These are phyloP conservation scores for Calonectria ilicicola DNA, from an alignment of 2,329 filamentous ascomycete species.

Conservation along the genomic window DNA sequence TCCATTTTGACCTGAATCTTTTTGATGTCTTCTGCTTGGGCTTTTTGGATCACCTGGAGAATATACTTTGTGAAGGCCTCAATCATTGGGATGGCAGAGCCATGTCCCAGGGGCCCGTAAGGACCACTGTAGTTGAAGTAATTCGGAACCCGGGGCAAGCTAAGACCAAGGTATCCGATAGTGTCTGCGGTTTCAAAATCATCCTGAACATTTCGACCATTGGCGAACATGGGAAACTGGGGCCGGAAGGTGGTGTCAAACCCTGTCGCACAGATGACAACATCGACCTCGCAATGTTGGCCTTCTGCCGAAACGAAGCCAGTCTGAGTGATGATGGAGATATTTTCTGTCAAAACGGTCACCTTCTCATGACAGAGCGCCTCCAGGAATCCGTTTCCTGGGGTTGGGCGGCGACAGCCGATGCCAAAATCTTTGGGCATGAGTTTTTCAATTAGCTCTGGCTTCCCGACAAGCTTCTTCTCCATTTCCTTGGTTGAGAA, in stretches of 20 bases:
- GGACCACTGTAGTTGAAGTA: slow-evolving; percentile 10
- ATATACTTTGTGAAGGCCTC: not conserved
- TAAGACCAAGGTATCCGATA: too few species aligned
- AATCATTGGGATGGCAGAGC: slow-evolving; percentile 4
- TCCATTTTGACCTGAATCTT: too few species aligned
- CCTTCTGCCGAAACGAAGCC: not conserved
- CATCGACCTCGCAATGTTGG: not conserved
- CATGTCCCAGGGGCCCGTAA: slow-evolving; percentile 3
- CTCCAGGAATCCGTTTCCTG: slow-evolving; percentile 3
- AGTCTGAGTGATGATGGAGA: not conserved
- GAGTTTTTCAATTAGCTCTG: slow-evolving; percentile 4
- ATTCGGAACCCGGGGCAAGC: not conserved
- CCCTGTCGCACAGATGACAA: slow-evolving; percentile 14
- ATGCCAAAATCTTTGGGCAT: slow-evolving; percentile 11
- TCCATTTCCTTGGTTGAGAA: slow-evolving; percentile 6
- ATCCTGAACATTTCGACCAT: too few species aligned
- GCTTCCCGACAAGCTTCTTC: not conserved
- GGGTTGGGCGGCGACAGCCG: not conserved
- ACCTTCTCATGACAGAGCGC: not conserved
- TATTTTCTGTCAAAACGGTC: not conserved
- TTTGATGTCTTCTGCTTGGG: too few species aligned
- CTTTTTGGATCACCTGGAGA: too few species aligned
- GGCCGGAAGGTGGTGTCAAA: not conserved
- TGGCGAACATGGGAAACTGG: too few species aligned
- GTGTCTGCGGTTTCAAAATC: too few species aligned